Percentiles rank a stretch among this genome's conserved stretches.
phyloP scores from a whole-genome alignment of 2,329 filamentous ascomycete genomes.

The Epichloe glyceriae region DNA sequence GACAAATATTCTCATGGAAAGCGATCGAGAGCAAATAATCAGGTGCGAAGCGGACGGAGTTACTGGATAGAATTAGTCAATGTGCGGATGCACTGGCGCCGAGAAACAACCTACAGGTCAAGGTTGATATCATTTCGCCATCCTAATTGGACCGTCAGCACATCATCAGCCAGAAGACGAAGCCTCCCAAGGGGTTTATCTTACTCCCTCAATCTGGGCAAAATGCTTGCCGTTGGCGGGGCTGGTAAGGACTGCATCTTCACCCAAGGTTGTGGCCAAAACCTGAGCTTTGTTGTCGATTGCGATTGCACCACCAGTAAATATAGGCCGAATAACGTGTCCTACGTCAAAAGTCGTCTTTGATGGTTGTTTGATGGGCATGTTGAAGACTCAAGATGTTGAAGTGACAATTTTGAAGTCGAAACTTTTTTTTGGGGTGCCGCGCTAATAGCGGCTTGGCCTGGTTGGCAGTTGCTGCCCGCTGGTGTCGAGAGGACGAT shows the following conservation, averaged over 20 bases:
- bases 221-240: conserved; percentile 71
- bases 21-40: conserved; percentile 83
- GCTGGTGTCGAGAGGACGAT: neutral
- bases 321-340: conserved; percentile 80
- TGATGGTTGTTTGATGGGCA: conserved; percentile 49
- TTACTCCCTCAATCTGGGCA: conserved; percentile 74
- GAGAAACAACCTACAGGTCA: conserved; percentile 38
- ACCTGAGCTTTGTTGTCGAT: conserved; percentile 71
- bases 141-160: conserved; percentile 35
- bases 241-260: conserved; percentile 82
- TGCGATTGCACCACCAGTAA: conserved; percentile 78
- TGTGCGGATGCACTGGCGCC: neutral
- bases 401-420: neutral
- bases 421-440: conserved; percentile 6
- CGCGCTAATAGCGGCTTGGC: neutral
- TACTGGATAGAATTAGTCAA: conserved; percentile 35
- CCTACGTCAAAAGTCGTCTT: conserved; percentile 85
- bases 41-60: conserved; percentile 82
- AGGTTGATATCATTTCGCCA: conserved; percentile 65
- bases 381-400: conserved; percentile 7
- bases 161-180: neutral
- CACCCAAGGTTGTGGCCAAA: conserved; percentile 78
- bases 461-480: neutral
- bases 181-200: conserved; percentile 4
- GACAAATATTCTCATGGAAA: conserved; percentile 85